These are phyloP conservation scores for Candida corydali DNA, from an alignment of 805 yeast genomes.

Conservation along the genomic window DNA sequence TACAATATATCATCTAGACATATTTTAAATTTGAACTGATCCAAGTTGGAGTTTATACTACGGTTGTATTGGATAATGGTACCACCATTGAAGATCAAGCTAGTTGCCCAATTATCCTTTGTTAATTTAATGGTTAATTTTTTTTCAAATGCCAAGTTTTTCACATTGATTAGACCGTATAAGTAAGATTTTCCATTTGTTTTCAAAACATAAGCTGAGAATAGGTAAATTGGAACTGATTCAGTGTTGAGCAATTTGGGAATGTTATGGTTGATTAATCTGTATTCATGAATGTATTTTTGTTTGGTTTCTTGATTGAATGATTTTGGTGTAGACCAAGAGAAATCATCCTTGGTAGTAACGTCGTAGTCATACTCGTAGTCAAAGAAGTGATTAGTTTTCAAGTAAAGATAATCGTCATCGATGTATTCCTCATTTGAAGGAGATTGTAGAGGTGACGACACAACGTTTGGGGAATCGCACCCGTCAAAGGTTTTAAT, in stretches of 20 bases:
- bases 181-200: conserved; percentile 9
- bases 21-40: conserved; percentile 49
- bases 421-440: conserved; percentile 12
- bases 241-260: conserved; percentile 5
- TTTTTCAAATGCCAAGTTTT: conserved; percentile 37
- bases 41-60: conserved; percentile 23
- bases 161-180: conserved; percentile 24
- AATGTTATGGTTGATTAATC: conserved; percentile 9
- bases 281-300: conserved; percentile 2
- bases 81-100: conserved; percentile 19
- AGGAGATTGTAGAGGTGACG: conserved; percentile 45
- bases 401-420: conserved; percentile 12
- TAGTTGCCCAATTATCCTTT: conserved; percentile 45
- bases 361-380: conserved; percentile 20
- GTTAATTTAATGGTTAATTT: conserved; percentile 42
- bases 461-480: conserved; percentile 62
- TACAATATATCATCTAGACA: conserved; percentile 25
- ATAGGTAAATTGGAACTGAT: conserved; percentile 4
- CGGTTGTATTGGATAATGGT: conserved; percentile 12
- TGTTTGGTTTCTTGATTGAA: background rate
- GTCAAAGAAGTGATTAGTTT: conserved; percentile 22
- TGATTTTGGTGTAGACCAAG: conserved; percentile 4
- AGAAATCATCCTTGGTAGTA: conserved; percentile 16
- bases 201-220: conserved; percentile 9
- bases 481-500: conserved; percentile 61